Percentiles rank a stretch among this genome's conserved stretches.
These are phyloP conservation scores for Colletotrichum sp. DNA, from an alignment of 2,329 filamentous ascomycete species.

Conservation along the genomic window DNA sequence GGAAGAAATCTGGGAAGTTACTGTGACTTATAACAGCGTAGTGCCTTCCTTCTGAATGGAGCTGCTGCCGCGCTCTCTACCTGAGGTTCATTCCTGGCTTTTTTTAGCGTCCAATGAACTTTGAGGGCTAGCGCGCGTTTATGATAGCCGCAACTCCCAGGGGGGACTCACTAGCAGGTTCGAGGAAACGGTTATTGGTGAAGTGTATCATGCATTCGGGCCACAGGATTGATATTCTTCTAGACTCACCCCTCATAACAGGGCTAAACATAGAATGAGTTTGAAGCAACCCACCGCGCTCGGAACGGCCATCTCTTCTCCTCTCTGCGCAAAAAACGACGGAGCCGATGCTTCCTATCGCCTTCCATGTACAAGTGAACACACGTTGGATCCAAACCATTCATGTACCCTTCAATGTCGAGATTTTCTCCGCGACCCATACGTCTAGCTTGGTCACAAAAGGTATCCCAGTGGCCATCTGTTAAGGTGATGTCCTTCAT, in stretches of 20 bases:
- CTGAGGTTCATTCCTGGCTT: too few species aligned
- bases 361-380: background rate
- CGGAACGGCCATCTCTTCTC: background rate
- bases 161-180: too few species aligned
- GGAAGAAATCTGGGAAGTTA: too few species aligned
- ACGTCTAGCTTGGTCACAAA: background rate
- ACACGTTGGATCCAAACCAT: background rate
- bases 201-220: too few species aligned
- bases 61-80: too few species aligned
- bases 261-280: background rate
- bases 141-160: too few species aligned
- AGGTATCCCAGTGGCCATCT: background rate
- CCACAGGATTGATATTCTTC: too few species aligned
- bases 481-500: background rate
- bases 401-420: background rate
- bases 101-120: background rate
- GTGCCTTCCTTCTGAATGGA: too few species aligned
- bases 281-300: background rate
- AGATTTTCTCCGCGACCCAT: background rate
- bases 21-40: too few species aligned
- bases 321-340: background rate
- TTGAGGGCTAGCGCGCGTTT: background rate
- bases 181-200: too few species aligned
- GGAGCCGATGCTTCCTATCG: background rate
- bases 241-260: background rate